Conservation (phyloP, 257 asterid species). For the Solanum bulbocastanum region DNA sequence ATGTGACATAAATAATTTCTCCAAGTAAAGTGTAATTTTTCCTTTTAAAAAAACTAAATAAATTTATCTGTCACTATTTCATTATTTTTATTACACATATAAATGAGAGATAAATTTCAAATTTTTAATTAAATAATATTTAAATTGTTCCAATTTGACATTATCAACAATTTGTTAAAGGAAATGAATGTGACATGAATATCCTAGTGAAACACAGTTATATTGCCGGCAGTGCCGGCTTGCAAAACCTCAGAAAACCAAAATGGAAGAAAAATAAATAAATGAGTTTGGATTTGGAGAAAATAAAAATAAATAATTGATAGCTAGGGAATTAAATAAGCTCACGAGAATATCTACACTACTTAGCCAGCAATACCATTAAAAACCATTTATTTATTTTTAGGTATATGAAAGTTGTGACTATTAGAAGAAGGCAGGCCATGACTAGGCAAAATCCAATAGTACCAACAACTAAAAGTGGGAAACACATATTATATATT, state of each 20-base stretch:
- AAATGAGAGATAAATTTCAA: not conserved
- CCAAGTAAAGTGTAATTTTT: not conserved
- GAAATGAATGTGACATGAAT: not conserved
- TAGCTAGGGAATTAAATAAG: constrained; percentile 19
- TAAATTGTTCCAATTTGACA: not conserved
- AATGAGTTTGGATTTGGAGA: not conserved
- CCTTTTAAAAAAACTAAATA: not conserved
- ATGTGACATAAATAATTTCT: not conserved
- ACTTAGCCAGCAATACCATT: not conserved
- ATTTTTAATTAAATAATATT: not conserved
- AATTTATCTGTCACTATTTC: not conserved
- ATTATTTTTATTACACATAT: fast-evolving
- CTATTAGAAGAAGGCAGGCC: not conserved
- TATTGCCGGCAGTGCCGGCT: constrained; percentile 50
- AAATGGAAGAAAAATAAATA: constrained; percentile 10
- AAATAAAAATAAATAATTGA: not conserved
- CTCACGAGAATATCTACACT: constrained; percentile 36
- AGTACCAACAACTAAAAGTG: constrained; percentile 4
- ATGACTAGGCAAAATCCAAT: not conserved
- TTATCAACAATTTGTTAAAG: not conserved
- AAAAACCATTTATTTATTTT: constrained; percentile 5
- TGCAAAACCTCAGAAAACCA: not conserved
- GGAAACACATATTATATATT: not conserved
- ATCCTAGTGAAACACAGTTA: not conserved
- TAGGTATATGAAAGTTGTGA: constrained; percentile 1